Percentiles rank a stretch among this genome's conserved stretches.
Evolutionary conservation across 2,329 filamentous ascomycete species (phyloP).

Genomic region (Talaromyces sp.): DNA sequence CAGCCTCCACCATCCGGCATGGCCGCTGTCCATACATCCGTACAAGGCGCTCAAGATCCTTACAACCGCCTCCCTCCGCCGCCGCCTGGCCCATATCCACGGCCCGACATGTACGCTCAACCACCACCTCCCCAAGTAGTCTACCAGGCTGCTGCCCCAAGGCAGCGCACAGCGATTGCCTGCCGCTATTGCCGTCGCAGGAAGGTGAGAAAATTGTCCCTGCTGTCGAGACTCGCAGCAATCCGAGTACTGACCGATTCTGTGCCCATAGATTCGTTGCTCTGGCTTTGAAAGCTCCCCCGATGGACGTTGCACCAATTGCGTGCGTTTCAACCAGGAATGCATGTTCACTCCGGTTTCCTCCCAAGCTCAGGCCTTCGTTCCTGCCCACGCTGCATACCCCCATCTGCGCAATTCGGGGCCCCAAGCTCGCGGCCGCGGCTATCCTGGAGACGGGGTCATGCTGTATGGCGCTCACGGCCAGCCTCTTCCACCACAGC

Average conservation of each 20-base stretch:
- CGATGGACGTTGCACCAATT: constrained; percentile 68
- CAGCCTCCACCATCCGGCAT: constrained; percentile 32
- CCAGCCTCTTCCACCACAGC: constrained; percentile 43
- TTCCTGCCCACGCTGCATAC: constrained; percentile 65
- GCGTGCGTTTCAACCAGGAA: constrained; percentile 67
- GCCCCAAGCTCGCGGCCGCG: constrained; percentile 24
- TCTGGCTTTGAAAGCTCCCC: constrained; percentile 68
- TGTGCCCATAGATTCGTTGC: constrained; percentile 60
- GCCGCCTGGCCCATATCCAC: constrained; percentile 31
- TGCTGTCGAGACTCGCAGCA: background rate
- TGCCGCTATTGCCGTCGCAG: constrained; percentile 49
- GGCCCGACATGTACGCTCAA: constrained; percentile 37
- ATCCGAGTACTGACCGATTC: background rate
- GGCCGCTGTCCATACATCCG: constrained; percentile 37
- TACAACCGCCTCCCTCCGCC: constrained; percentile 39
- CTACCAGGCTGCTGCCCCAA: constrained; percentile 43
- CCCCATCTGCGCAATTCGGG: constrained; percentile 46
- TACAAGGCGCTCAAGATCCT: constrained; percentile 37
- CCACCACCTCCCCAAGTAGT: constrained; percentile 34
- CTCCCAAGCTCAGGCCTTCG: constrained; percentile 68
- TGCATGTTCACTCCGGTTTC: constrained; percentile 74
- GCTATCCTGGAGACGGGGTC: constrained; percentile 31
- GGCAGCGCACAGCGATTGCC: constrained; percentile 48
- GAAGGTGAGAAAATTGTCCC: constrained; percentile 36
- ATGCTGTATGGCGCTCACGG: constrained; percentile 47